These are phyloP conservation scores for Haplosporangium gracile DNA, from an alignment of 192 early-diverging fungal species.

Conservation along the genomic window DNA sequence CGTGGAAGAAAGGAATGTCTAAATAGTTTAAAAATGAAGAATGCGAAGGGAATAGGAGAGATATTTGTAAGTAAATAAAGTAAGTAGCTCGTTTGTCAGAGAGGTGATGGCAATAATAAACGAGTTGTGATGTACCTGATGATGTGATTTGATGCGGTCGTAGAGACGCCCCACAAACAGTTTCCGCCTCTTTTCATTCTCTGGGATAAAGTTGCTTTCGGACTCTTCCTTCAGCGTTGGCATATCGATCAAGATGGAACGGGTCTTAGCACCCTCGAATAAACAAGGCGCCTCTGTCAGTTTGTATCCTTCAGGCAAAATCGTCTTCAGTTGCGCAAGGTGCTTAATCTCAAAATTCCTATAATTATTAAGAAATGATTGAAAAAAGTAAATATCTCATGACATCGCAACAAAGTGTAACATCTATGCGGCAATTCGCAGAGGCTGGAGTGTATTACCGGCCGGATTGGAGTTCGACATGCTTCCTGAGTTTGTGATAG, in stretches of 20 bases:
- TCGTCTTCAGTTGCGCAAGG: conserved; percentile 48
- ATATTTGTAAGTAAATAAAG: neutral
- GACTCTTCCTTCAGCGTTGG: conserved; percentile 19
- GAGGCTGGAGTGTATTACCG: neutral
- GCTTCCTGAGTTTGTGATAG: conserved; percentile 37
- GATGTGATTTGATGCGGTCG: conserved; percentile 18
- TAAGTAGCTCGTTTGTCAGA: neutral
- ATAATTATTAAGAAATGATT: neutral
- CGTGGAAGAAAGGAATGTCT: conserved; percentile 38
- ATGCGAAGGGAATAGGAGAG: neutral
- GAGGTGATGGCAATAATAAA: neutral
- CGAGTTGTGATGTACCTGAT: conserved; percentile 17
- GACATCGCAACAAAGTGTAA: neutral
- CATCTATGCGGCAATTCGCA: neutral
- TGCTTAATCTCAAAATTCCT: conserved; percentile 54
- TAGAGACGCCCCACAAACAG: conserved; percentile 25
- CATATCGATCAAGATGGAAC: conserved; percentile 40
- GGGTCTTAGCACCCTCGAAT: conserved; percentile 23
- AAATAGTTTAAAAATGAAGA: neutral
- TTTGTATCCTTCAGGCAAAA: conserved; percentile 42
- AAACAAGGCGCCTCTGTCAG: conserved; percentile 28
- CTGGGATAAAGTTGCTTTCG: conserved; percentile 12
- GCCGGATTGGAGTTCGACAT: conserved; percentile 38
- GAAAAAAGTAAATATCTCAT: neutral
- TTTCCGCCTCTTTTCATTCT: conserved; percentile 21